These are phyloP conservation scores for Pestalotiopsis sp. DNA, from an alignment of 2,329 filamentous ascomycete genomes.

Conservation along the genomic window DNA sequence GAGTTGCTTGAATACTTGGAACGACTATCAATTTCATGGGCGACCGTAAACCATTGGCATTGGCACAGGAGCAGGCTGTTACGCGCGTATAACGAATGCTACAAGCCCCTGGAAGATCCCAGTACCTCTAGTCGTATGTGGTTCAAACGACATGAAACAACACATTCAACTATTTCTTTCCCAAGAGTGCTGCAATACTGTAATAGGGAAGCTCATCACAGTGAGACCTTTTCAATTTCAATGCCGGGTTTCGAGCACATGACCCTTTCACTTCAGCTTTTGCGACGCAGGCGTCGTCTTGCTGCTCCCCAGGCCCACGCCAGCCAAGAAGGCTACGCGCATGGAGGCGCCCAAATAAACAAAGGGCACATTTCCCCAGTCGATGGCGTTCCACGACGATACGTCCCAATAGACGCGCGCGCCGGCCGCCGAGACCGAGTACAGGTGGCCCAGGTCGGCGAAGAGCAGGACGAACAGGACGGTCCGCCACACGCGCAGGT, in stretches of 20 bases:
- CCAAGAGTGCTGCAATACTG: too few relatives aligned
- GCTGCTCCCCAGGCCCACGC: slow-evolving; percentile 48
- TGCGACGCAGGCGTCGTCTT: slow-evolving; percentile 10
- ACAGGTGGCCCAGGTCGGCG: slow-evolving; percentile 77
- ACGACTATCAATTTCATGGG: too few relatives aligned
- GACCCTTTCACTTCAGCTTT: slow-evolving; percentile 17
- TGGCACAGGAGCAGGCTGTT: too few relatives aligned
- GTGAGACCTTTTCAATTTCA: too few relatives aligned
- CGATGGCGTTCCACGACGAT: slow-evolving; percentile 64
- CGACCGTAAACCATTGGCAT: too few relatives aligned
- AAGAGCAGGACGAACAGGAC: slow-evolving; percentile 68
- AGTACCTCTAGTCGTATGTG: too few relatives aligned
- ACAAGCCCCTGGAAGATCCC: too few relatives aligned
- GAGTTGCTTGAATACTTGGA: neutral
- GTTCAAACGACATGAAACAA: too few relatives aligned
- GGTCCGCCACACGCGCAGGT: slow-evolving; percentile 69
- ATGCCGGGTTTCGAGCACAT: too few relatives aligned
- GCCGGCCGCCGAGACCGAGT: slow-evolving; percentile 62
- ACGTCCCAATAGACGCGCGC: slow-evolving; percentile 63
- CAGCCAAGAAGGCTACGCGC: slow-evolving; percentile 58
- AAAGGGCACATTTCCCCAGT: slow-evolving; percentile 68
- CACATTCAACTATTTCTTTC: too few relatives aligned
- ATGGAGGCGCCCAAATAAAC: slow-evolving; percentile 66
- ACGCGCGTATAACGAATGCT: too few relatives aligned
- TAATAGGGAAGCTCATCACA: too few relatives aligned